phyloP scores from a whole-genome alignment of 768 basidiomycete species.

The Rhodotorula kratochvilovae region DNA sequence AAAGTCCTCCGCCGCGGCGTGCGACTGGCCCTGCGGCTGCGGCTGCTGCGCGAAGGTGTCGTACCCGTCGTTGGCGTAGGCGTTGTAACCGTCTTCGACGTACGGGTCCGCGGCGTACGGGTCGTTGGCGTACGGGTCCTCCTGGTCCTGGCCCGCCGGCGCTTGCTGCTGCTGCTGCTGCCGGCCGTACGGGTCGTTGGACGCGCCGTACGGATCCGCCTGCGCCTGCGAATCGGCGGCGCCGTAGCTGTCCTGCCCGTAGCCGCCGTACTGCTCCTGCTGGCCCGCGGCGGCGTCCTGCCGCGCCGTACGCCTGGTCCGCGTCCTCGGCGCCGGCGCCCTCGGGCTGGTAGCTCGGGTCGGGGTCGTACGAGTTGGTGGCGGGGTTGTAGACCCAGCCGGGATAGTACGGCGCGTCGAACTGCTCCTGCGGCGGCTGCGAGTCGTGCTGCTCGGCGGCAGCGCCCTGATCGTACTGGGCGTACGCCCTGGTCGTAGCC shows the following conservation, averaged over 20 bases:
- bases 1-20: neutral
- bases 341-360: constrained; percentile 19
- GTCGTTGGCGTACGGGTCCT: constrained; percentile 13
- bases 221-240: neutral
- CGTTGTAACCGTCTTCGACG: neutral
- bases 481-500: neutral
- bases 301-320: neutral
- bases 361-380: constrained; percentile 33
- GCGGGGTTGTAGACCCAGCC: constrained; percentile 35
- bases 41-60: neutral
- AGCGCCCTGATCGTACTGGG: neutral
- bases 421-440: constrained; percentile 1
- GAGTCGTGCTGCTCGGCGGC: neutral
- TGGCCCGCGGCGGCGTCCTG: neutral
- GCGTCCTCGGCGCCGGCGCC: neutral
- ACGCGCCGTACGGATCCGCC: neutral
- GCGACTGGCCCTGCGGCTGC: neutral
- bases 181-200: neutral
- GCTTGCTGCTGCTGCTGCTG: neutral
- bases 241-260: neutral
- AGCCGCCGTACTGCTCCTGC: neutral
- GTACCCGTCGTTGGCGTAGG: neutral
- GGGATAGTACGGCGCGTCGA: constrained; percentile 33
- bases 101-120: constrained; percentile 2
- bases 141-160: neutral